Evolutionary conservation across 108 stramenopile species (phyloP).

Genomic region (Aurantiochytrium sp.): DNA sequence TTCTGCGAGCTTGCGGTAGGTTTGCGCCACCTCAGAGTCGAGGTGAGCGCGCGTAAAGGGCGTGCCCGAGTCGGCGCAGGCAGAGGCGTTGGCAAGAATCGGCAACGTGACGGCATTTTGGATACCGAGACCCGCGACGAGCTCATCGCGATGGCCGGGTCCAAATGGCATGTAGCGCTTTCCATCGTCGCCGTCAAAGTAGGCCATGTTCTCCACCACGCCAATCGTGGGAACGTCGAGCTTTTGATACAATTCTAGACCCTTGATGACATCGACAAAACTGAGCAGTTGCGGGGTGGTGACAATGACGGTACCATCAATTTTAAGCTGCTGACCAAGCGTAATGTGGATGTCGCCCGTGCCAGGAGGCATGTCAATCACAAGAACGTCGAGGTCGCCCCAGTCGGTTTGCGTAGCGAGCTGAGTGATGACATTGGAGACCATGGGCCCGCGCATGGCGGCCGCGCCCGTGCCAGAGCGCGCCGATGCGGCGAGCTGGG

Average conservation of each 20-base stretch:
- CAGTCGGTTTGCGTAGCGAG: constrained; percentile 90
- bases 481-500: background rate
- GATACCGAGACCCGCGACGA: background rate
- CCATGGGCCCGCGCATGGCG: constrained; percentile 57
- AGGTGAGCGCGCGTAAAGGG: background rate
- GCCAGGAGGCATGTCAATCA: constrained; percentile 95
- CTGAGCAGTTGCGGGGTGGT: constrained; percentile 92
- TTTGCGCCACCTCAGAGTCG: background rate
- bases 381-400: constrained; percentile 91
- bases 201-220: constrained; percentile 96
- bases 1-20: background rate
- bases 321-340: constrained; percentile 79
- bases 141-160: constrained; percentile 5
- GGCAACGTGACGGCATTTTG: background rate
- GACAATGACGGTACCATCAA: constrained; percentile 93
- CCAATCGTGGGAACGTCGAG: constrained; percentile 84
- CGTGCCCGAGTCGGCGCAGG: background rate
- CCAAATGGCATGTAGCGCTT: constrained; percentile 42
- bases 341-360: constrained; percentile 97
- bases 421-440: constrained; percentile 75
- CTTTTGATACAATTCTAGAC: constrained; percentile 85
- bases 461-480: constrained; percentile 26
- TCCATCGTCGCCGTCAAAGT: constrained; percentile 48
- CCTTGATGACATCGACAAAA: constrained; percentile 85
- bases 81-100: background rate